These are phyloP conservation scores for Geoglossum cookeanum DNA, from an alignment of 2,329 filamentous ascomycete genomes.

Conservation along the genomic window DNA sequence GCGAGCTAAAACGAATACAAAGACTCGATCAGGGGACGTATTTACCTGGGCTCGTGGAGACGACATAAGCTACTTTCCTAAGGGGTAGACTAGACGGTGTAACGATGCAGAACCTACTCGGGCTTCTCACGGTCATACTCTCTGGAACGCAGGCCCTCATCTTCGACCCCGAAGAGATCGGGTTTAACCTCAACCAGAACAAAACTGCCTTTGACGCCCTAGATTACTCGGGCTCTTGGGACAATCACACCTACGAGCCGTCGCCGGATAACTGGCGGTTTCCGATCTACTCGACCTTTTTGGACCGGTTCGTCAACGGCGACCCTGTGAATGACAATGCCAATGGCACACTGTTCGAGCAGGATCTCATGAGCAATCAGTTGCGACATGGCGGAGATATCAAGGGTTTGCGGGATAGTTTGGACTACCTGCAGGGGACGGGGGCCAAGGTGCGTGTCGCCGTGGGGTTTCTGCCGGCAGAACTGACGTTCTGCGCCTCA, in stretches of 20 bases:
- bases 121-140: neutral
- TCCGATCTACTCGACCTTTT: conserved; percentile 44
- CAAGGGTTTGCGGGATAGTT: conserved; percentile 35
- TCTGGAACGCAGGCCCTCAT: conserved; percentile 11
- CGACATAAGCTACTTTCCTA: neutral
- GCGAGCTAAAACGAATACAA: too few species aligned
- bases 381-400: conserved; percentile 45
- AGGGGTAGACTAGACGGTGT: neutral
- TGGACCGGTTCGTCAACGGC: conserved; percentile 45
- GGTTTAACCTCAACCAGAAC: conserved; percentile 44
- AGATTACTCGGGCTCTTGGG: conserved; percentile 39
- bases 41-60: too few species aligned
- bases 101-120: neutral
- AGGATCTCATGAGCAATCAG: conserved; percentile 40
- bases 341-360: conserved; percentile 40
- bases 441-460: conserved; percentile 32
- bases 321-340: conserved; percentile 44
- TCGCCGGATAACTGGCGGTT: conserved; percentile 46
- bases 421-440: conserved; percentile 46
- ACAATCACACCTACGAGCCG: conserved; percentile 29
- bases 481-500: neutral
- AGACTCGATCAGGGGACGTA: too few species aligned
- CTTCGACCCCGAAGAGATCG: conserved; percentile 30
- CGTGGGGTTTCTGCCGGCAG: neutral
- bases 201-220: conserved; percentile 32